Percentiles rank a stretch among this genome's conserved stretches.
Evolutionary conservation across 441 rosid genomes (phyloP).

Genomic region (Pelargonium fulgidum): DNA sequence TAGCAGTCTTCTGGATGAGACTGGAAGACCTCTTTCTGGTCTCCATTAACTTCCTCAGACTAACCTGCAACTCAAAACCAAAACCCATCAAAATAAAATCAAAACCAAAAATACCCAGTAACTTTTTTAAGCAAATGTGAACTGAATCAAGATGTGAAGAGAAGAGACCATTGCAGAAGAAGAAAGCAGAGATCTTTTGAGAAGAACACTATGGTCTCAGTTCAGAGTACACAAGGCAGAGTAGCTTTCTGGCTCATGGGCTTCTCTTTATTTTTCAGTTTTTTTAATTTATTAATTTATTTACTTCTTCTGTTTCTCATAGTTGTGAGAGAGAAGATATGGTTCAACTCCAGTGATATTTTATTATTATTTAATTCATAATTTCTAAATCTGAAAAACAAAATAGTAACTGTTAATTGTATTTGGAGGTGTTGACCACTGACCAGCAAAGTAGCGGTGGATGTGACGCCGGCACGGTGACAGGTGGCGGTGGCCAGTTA

Average conservation of each 20-base stretch:
- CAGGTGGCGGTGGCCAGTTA: too few relatives aligned
- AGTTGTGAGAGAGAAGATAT: background rate
- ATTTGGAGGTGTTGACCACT: too few relatives aligned
- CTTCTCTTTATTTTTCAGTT: background rate
- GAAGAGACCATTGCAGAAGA: conserved; percentile 5
- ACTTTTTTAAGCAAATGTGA: background rate
- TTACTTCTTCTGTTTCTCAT: too few relatives aligned
- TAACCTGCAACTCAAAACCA: background rate
- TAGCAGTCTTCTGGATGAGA: conserved; percentile 1
- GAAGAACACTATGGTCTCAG: too few relatives aligned
- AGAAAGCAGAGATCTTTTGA: background rate
- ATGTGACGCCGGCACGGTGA: too few relatives aligned
- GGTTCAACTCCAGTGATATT: background rate
- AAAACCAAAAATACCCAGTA: background rate
- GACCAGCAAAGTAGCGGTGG: too few relatives aligned
- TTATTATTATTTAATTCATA: background rate
- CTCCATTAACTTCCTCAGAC: conserved; percentile 4
- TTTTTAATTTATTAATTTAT: background rate
- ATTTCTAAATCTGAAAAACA: too few relatives aligned
- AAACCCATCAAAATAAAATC: background rate
- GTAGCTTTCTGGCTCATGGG: background rate
- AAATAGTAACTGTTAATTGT: too few relatives aligned
- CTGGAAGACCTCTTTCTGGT: background rate
- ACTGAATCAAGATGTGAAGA: background rate
- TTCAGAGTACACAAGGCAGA: background rate